Percentiles rank a stretch among this genome's conserved stretches.
Conservation (phyloP, 2,329 filamentous ascomycete genomes). For the Botrytis medusae region DNA sequence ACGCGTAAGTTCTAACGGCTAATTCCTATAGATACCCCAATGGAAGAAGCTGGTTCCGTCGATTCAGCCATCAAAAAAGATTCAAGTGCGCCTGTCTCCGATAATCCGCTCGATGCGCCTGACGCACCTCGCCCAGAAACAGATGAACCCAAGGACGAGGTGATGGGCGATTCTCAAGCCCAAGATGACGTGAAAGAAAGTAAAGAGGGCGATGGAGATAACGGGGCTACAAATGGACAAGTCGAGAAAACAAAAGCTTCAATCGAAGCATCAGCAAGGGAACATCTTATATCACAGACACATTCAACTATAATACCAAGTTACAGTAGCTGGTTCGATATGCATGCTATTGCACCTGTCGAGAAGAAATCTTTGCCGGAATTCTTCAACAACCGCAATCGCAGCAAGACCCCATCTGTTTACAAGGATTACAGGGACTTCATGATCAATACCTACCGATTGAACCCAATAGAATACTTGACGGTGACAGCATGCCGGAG, state of each 20-base stretch:
- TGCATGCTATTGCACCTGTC: constrained; percentile 86
- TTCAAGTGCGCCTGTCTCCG: constrained; percentile 57
- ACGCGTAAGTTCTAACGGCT: constrained; percentile 17
- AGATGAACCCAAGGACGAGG: constrained; percentile 68
- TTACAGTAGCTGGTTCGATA: constrained; percentile 99
- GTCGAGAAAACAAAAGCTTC: constrained; percentile 72
- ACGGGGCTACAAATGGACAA: constrained; percentile 51
- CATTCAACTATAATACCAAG: constrained; percentile 95
- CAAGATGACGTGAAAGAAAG: constrained; percentile 53
- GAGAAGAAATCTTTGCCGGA: constrained; percentile 94
- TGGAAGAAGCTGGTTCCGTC: constrained; percentile 51
- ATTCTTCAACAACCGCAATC: constrained; percentile 97
- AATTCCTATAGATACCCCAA: constrained; percentile 57
- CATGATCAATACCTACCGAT: constrained; percentile 98
- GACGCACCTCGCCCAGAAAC: constrained; percentile 63
- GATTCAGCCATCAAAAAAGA: constrained; percentile 56
- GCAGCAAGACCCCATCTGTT: constrained; percentile 94
- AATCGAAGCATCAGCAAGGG: constrained; percentile 81
- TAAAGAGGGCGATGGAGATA: constrained; percentile 44
- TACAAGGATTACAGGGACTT: constrained; percentile 99
- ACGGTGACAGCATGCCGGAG: constrained; percentile 94
- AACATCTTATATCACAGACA: constrained; percentile 89
- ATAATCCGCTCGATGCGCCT: constrained; percentile 70
- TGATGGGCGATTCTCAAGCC: constrained; percentile 68
- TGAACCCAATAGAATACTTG: constrained; percentile 94